Base-by-base conservation (phyloP, 169 alveolate genomes). In the Theileria parva region DNA sequence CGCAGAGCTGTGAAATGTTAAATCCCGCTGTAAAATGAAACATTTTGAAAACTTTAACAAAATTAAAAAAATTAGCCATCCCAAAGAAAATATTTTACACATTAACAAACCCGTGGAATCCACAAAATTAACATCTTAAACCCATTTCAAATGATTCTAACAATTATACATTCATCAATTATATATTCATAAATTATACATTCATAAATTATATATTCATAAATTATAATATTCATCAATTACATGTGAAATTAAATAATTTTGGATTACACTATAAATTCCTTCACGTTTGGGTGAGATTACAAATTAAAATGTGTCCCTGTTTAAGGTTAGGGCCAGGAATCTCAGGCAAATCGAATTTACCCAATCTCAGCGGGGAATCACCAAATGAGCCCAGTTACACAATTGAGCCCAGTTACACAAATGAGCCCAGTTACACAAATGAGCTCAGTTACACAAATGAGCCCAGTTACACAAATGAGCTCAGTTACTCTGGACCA, bases 191-290 rank as follows among this genome's bases (percentile, higher is more conserved):
- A 48, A 48, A 48, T 48, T 12, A 48, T 48, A 48, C 57, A 9
- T 48, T n/a, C n/a, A n/a, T n/a, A n/a, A n/a, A n/a, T n/a, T n/a
- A n/a, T n/a, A n/a, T n/a, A n/a, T n/a, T n/a, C n/a, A n/a, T n/a
- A n/a, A n/a, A n/a, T n/a, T n/a, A n/a, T n/a, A n/a, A n/a, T n/a
- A n/a, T n/a, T n/a, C n/a, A 32, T 44, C 1, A 44, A 13, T 13
- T 44, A 25, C 3, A 57, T 57, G 1, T 57, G 0, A 19, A 57
- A 19, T 21, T 8, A 9, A 57, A 21, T n/a, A n/a, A n/a, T n/a
- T n/a, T n/a, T n/a, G n/a, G n/a, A n/a, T n/a, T 57, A 57, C 66
- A 57, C 66, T 57, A 57, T n/a, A 57, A 57, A 57, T 25, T 9
- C 1, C 21, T 57, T 6, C 66, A 57, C 66, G 15, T 57, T 25